Percentiles rank a stretch among this genome's conserved stretches.
These are phyloP conservation scores for Limnanthes douglasii DNA, from an alignment of 345 rosid species.

Conservation along the genomic window DNA sequence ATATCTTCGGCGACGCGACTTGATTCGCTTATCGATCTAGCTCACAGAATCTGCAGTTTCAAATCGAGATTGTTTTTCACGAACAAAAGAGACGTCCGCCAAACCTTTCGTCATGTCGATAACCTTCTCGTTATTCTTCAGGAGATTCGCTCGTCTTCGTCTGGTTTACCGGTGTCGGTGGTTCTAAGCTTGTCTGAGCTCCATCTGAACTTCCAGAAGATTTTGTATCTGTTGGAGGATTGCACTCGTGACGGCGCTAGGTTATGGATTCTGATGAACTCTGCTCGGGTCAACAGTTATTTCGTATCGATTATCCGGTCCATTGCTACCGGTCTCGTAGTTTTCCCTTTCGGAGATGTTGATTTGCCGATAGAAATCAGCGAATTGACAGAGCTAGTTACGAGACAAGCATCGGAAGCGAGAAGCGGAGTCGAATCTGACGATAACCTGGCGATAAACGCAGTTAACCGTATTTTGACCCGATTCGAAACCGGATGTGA, in stretches of 20 bases:
- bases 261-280: slow-evolving; percentile 39
- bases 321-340: slow-evolving; percentile 40
- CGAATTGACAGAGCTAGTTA: slow-evolving; percentile 29
- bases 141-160: slow-evolving; percentile 21
- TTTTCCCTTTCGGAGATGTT: slow-evolving; percentile 28
- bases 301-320: slow-evolving; percentile 29
- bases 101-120: slow-evolving; percentile 32
- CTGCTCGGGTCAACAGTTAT: slow-evolving; percentile 35
- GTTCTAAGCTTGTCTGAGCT: slow-evolving; percentile 53
- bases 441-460: slow-evolving; percentile 21
- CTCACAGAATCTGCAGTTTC: slow-evolving; percentile 22
- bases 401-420: slow-evolving; percentile 35
- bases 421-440: slow-evolving; percentile 26
- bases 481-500: slow-evolving; percentile 38
- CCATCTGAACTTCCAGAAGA: slow-evolving; percentile 45
- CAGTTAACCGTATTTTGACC: slow-evolving; percentile 23
- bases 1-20: slow-evolving; percentile 29
- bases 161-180: slow-evolving; percentile 13
- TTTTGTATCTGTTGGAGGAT: slow-evolving; percentile 41
- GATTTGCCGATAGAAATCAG: slow-evolving; percentile 31
- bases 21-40: slow-evolving; percentile 30
- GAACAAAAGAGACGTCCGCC: slow-evolving; percentile 29
- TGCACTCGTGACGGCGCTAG: slow-evolving; percentile 49
- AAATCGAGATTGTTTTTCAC: slow-evolving; percentile 23
- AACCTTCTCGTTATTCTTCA: slow-evolving; percentile 31